Percentiles rank a stretch among this genome's conserved stretches.
Conservation (phyloP, 768 basidiomycete species). For the Leccinum sublutescens region DNA sequence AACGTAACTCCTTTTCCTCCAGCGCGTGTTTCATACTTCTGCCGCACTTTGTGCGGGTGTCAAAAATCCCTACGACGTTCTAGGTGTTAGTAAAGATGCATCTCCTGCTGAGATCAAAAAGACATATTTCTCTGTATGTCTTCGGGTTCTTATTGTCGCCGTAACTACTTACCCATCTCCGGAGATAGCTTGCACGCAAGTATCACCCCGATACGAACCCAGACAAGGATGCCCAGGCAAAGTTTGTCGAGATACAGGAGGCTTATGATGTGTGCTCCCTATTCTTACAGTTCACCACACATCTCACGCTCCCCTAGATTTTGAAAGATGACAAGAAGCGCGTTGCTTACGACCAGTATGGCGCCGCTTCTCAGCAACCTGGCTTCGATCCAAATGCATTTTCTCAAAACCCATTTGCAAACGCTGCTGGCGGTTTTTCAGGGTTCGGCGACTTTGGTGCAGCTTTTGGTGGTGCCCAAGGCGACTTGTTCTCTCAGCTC, state of each 20-base stretch:
- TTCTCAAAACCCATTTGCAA: conserved; percentile 50
- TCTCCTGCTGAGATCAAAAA: conserved; percentile 92
- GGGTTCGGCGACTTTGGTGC: conserved; percentile 72
- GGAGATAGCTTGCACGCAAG: conserved; percentile 88
- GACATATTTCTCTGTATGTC: conserved; percentile 85
- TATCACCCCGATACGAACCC: conserved; percentile 98
- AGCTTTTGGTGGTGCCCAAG: conserved; percentile 51
- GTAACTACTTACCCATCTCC: conserved; percentile 15
- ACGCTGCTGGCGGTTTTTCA: conserved; percentile 56
- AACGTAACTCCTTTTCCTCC: conserved; percentile 20
- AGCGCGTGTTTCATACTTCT: conserved; percentile 81
- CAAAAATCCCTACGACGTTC: conserved; percentile 88
- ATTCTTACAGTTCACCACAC: conserved; percentile 14
- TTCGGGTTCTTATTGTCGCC: conserved; percentile 10
- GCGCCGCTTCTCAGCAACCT: conserved; percentile 86
- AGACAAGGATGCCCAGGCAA: conserved; percentile 84
- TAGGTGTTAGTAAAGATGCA: conserved; percentile 86
- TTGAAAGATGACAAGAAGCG: conserved; percentile 95
- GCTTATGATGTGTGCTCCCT: conserved; percentile 83
- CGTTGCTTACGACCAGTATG: conserved; percentile 87
- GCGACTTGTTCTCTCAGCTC: conserved; percentile 82
- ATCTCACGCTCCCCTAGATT: conserved; percentile 49
- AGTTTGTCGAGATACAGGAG: conserved; percentile 94
- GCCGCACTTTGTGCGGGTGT: conserved; percentile 45
- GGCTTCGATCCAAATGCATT: conserved; percentile 94